Conservation (phyloP, 2,329 filamentous ascomycete species). For the Hawksworthiomyces lignivorus region DNA sequence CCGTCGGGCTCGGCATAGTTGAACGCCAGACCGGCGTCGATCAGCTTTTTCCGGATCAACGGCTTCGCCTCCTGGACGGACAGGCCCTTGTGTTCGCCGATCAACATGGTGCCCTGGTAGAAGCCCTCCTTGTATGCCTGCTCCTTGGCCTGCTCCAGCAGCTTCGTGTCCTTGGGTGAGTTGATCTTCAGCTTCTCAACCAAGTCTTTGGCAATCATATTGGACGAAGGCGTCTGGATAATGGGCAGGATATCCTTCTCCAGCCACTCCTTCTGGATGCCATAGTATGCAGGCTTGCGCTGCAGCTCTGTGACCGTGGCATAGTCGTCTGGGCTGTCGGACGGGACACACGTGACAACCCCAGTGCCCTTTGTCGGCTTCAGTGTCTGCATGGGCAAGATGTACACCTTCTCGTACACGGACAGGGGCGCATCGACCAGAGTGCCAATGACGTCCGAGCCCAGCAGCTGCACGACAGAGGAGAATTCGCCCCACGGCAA, state of each 20-base stretch:
- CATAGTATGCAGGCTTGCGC: slow-evolving; percentile 95
- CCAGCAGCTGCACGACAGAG: slow-evolving; percentile 66
- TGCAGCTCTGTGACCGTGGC: slow-evolving; percentile 79
- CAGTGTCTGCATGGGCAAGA: slow-evolving; percentile 92
- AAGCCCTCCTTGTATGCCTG: slow-evolving; percentile 95
- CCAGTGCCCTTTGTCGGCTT: slow-evolving; percentile 91
- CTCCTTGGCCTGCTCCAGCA: slow-evolving; percentile 90
- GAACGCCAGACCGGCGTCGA: slow-evolving; percentile 74
- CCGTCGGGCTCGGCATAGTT: slow-evolving; percentile 90
- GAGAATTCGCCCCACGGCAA: slow-evolving; percentile 61
- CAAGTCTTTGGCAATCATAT: slow-evolving; percentile 73
- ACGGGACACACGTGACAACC: slow-evolving; percentile 92
- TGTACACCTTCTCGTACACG: slow-evolving; percentile 72
- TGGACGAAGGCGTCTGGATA: slow-evolving; percentile 75
- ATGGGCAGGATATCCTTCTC: slow-evolving; percentile 84
- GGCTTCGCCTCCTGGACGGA: slow-evolving; percentile 77
- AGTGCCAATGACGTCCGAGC: slow-evolving; percentile 79
- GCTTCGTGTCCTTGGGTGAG: slow-evolving; percentile 88
- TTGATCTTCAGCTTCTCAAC: slow-evolving; percentile 94
- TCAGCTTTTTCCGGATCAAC: slow-evolving; percentile 69
- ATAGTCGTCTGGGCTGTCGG: slow-evolving; percentile 92
- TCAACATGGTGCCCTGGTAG: slow-evolving; percentile 86
- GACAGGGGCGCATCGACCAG: slow-evolving; percentile 84
- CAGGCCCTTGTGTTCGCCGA: slow-evolving; percentile 82
- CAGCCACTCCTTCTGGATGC: slow-evolving; percentile 94